Evolutionary conservation across 768 basidiomycete species (phyloP), one percentile per base, ranked within the genome.

Genomic region (Pleurotus djamor): DNA sequence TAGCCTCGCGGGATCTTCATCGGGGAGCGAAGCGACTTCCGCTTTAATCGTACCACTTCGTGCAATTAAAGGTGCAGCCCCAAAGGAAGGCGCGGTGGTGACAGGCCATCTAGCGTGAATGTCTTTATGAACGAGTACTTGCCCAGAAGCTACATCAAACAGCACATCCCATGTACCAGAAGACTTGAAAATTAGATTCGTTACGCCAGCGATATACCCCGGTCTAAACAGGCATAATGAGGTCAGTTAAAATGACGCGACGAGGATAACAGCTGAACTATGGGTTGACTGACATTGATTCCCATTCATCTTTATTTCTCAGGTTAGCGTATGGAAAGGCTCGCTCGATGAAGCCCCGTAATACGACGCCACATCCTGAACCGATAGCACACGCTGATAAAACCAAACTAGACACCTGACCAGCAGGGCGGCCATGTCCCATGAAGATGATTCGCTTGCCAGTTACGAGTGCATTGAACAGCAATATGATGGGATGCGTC

Each of bases 241-340:
- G 12, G 41, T 17, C 41, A 56, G 7, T 9, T n/a, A 48, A 49
- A 60, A 16, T 49, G 21, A 28, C 21, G 21, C 21, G 21, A 50
- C 9, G 10, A 33, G 2, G 33, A 38, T 32, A 12, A 28, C 16
- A 55, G 21, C 48, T 41, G 52, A 51, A 60, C 47, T 21, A 14
- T 13, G 32, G 33, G 6, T 17, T 13, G 47, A 80, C 89, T 75
- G 76, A 94, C 93, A 89, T 88, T 6, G 86, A 82, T 72, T 96
- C 91, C 83, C 96, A 91, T 66, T 96, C 92, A 63, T 96, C 95
- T 59, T 90, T 79, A 58, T 92, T 91, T 64, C 79, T 87, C 64
- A 99, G 77, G 69, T 93, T 96, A 4, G 95, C 93, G 68, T 99
- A 99, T 0, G 97, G 96, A 71, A 98, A 98, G 2, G 94, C 89